Evolutionary conservation across 345 rosid species (phyloP).

Genomic region (Euphorbia lathyris): DNA sequence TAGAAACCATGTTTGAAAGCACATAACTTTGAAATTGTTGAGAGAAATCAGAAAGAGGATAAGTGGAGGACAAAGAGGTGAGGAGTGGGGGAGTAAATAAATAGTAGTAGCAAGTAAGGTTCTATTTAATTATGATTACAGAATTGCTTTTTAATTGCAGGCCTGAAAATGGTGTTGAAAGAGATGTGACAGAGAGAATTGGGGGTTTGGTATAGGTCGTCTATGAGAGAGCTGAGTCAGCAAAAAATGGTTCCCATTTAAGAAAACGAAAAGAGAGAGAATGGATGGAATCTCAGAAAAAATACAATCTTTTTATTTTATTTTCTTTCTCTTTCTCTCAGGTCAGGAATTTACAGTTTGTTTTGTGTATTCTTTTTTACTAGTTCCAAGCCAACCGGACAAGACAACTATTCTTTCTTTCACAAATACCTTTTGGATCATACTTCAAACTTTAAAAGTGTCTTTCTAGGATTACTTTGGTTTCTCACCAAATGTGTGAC

Average conservation of each 20-base stretch:
- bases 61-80: conserved; percentile 26
- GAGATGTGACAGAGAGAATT: conserved; percentile 13
- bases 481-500: conserved; percentile 2
- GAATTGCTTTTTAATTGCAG: conserved; percentile 26
- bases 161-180: conserved; percentile 35
- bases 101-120: background rate
- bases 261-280: conserved; percentile 11
- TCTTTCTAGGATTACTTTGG: conserved; percentile 14
- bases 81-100: conserved; percentile 17
- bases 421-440: background rate
- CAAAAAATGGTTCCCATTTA: conserved; percentile 13
- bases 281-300: conserved; percentile 4
- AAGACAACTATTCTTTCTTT: background rate
- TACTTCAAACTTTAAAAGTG: conserved; percentile 6
- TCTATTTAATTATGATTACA: conserved; percentile 25
- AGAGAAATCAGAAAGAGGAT: background rate
- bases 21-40: conserved; percentile 2
- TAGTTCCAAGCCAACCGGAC: conserved; percentile 3
- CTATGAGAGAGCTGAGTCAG: conserved; percentile 34
- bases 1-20: conserved; percentile 11
- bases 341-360: conserved; percentile 11
- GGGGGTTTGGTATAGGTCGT: conserved; percentile 2
- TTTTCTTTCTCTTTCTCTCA: background rate
- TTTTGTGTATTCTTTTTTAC: background rate
- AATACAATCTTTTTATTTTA: background rate